Conservation (phyloP, 768 basidiomycete genomes). For the Phylloporus sp. region DNA sequence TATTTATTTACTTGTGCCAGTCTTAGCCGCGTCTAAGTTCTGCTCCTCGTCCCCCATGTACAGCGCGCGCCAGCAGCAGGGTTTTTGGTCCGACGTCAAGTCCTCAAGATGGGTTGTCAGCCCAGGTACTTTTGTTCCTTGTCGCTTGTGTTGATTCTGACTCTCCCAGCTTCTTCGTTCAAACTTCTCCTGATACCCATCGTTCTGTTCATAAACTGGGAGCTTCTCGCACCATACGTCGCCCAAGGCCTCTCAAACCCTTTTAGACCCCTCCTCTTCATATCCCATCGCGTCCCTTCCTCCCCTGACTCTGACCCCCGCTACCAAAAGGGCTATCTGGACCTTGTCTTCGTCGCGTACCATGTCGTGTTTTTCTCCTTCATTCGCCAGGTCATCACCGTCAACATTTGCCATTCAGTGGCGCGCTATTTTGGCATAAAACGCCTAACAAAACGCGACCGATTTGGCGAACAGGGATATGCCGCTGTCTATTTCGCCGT, state of each 20-base stretch:
- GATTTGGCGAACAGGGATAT: slow-evolving; percentile 93
- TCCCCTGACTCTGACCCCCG: slow-evolving; percentile 52
- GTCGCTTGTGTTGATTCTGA: neutral
- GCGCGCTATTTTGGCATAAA: slow-evolving; percentile 70
- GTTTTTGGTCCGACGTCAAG: slow-evolving; percentile 48
- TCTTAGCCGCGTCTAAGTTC: no score
- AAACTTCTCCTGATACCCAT: slow-evolving; percentile 61
- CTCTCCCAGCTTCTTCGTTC: slow-evolving; percentile 52
- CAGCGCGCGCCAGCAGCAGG: no score
- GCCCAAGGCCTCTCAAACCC: slow-evolving; percentile 59
- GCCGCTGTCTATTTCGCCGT: slow-evolving; percentile 74
- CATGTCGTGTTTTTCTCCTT: slow-evolving; percentile 88
- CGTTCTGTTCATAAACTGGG: slow-evolving; percentile 64
- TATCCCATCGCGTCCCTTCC: slow-evolving; percentile 59
- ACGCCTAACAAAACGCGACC: slow-evolving; percentile 60
- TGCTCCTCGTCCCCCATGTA: slow-evolving; percentile 13
- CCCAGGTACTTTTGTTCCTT: slow-evolving; percentile 44
- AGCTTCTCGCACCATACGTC: slow-evolving; percentile 46
- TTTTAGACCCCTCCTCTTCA: slow-evolving; percentile 64
- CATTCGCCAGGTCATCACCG: slow-evolving; percentile 68
- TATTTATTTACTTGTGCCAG: neutral
- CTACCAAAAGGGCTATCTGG: slow-evolving; percentile 71
- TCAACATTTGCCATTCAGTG: slow-evolving; percentile 62
- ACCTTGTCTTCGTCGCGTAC: slow-evolving; percentile 77
- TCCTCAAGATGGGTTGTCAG: slow-evolving; percentile 68